Conservation (phyloP, 225 moss, liverwort and hornwort genomes). For the Climacium dendroides region DNA sequence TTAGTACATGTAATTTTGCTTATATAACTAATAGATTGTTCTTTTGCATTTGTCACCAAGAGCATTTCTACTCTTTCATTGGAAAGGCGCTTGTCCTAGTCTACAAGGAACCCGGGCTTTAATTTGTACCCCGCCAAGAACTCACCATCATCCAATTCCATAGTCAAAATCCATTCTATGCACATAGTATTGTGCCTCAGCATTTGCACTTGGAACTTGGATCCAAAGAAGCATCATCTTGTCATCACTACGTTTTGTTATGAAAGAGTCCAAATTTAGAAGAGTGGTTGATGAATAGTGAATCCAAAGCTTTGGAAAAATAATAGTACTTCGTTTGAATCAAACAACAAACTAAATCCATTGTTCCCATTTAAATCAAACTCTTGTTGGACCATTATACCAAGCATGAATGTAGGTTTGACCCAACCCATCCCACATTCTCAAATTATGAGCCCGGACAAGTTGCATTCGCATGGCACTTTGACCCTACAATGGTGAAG, state of each 20-base stretch:
- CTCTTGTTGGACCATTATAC: rapidly evolving
- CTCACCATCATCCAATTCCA: rapidly evolving
- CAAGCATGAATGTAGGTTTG: rapidly evolving
- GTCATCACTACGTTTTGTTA: rapidly evolving
- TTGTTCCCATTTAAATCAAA: rapidly evolving
- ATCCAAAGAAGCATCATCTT: neutral
- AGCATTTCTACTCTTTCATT: neutral
- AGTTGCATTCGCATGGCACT: rapidly evolving
- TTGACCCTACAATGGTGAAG: rapidly evolving
- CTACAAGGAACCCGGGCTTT: rapidly evolving
- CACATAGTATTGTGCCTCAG: rapidly evolving
- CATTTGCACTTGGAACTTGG: neutral
- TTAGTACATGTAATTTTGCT: neutral
- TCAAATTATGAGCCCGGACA: neutral
- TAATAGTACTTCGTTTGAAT: rapidly evolving
- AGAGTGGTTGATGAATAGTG: neutral
- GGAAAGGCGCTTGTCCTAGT: rapidly evolving
- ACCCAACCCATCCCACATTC: rapidly evolving
- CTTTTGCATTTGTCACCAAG: neutral
- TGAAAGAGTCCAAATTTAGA: neutral
- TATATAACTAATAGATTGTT: neutral
- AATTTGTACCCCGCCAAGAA: neutral
- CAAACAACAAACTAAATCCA: neutral
- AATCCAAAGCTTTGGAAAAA: neutral
- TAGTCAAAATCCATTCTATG: neutral